phyloP scores from a whole-genome alignment of 202 grass and related monocot species.

The Tripidium arundinaceum region DNA sequence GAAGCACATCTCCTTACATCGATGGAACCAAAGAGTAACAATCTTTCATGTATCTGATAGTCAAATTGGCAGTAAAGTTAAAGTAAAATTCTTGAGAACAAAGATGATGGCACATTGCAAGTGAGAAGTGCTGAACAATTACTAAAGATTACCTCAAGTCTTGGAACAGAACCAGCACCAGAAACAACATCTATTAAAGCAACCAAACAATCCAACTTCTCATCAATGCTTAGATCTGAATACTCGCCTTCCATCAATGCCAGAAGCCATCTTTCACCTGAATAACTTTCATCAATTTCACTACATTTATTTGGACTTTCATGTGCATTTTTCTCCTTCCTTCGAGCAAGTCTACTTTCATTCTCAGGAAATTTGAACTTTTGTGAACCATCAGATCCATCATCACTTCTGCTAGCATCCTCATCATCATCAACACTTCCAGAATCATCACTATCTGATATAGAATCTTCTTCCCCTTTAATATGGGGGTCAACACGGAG shows the following conservation, averaged over 20 bases:
- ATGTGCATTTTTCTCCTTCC: conserved; percentile 34
- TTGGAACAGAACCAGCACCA: conserved; percentile 69
- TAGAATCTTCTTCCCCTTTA: conserved; percentile 73
- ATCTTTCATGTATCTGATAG: neutral
- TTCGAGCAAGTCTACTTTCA: conserved; percentile 46
- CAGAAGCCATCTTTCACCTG: conserved; percentile 78
- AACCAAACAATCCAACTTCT: conserved; percentile 89
- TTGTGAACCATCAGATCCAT: conserved; percentile 56
- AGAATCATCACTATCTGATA: conserved; percentile 75
- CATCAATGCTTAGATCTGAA: conserved; percentile 84
- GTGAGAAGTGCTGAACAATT: neutral
- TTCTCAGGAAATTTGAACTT: conserved; percentile 44
- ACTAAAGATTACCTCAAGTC: conserved; percentile 60
- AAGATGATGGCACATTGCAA: conserved; percentile 10
- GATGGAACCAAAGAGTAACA: conserved; percentile 37
- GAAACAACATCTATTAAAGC: conserved; percentile 81
- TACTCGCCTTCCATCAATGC: conserved; percentile 99
- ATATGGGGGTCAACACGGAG: conserved; percentile 87
- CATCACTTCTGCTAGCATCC: conserved; percentile 46
- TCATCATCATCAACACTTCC: conserved; percentile 72
- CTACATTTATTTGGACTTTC: conserved; percentile 47
- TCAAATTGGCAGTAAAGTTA: conserved; percentile 16
- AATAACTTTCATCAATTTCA: conserved; percentile 98
- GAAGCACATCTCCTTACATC: conserved; percentile 82
- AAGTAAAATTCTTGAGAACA: conserved; percentile 10